Evolutionary conservation across 306 rosid genomes (phyloP), one percentile per base, ranked within the genome.

Genomic region (Styphnolobium japonicum): DNA sequence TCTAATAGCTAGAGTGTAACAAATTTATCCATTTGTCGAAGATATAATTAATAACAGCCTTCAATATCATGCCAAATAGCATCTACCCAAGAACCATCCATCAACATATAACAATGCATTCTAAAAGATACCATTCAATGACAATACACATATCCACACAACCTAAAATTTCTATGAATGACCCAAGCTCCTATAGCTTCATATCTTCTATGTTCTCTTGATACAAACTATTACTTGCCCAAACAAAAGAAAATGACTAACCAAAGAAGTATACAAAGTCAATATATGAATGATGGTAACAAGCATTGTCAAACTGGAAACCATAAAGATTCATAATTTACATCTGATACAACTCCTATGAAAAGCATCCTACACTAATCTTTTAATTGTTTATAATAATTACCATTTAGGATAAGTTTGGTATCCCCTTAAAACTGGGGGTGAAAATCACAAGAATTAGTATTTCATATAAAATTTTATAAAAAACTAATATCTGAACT

Each of bases 61-160:
- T 57, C 71, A 73, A 53, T 22, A 49, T 22, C 58, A 37, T 19
- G 61, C 6, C 19, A 36, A 82, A 78, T 8, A 19, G 68, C 22
- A n/a, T n/a, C n/a, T n/a, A n/a, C n/a, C n/a, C n/a, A 82, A 33
- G 18, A 27, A 67, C n/a, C 37, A 67, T 67, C 40, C 63, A 36
- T 48, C 77, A 61, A 43, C 53, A 82, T 42, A 48, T 15, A 52
- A 21, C 27, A 52, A 61, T 21, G 14, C 60, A 64, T 39, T 29
- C 66, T 58, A 12, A 29, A n/a, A 34, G 52, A 71, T 66, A 12
- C 36, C 10, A 21, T 60, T 49, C 2, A 31, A 4, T 49, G 37
- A 72, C 49, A 62, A 40, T 61, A 48, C 72, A 74, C 22, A 39
- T 14, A 42, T 36, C 40, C 19, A 16, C 49, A 43, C 31, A 49